phyloP scores from a whole-genome alignment of 805 yeast species.

The Pichia paraexigua region DNA sequence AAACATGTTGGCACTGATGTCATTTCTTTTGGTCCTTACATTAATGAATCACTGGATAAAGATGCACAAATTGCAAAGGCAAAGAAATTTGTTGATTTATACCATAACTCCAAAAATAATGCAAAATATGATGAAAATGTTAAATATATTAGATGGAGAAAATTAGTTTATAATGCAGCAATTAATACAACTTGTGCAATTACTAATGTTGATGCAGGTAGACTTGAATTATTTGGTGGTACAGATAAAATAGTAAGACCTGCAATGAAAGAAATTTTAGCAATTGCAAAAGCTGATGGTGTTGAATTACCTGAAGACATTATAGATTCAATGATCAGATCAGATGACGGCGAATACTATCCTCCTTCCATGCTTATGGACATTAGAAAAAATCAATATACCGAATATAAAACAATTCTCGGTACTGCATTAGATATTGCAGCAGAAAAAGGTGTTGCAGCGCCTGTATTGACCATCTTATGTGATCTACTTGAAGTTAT shows the following conservation, averaged over 20 bases:
- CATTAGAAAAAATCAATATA: slow-evolving; percentile 32
- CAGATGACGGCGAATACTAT: slow-evolving; percentile 34
- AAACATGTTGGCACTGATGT: slow-evolving; percentile 30
- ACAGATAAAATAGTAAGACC: slow-evolving; percentile 27
- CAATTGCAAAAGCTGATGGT: slow-evolving; percentile 42
- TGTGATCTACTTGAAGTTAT: slow-evolving; percentile 24
- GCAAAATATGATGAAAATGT: slow-evolving; percentile 29
- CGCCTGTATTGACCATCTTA: slow-evolving; percentile 25
- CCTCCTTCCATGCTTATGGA: slow-evolving; percentile 45
- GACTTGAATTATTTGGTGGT: slow-evolving; percentile 26
- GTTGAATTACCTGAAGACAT: slow-evolving; percentile 28
- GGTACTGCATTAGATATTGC: slow-evolving; percentile 34
- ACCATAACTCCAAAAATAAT: slow-evolving; percentile 26
- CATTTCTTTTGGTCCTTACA: slow-evolving; percentile 30
- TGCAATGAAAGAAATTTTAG: slow-evolving; percentile 37
- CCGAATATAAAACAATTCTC: slow-evolving; percentile 36
- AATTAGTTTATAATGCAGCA: slow-evolving; percentile 40
- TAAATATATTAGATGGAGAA: slow-evolving; percentile 37
- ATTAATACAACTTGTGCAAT: slow-evolving; percentile 38
- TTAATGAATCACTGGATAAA: slow-evolving; percentile 24
- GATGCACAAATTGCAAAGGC: slow-evolving; percentile 25
- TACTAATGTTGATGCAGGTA: slow-evolving; percentile 34
- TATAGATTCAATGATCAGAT: slow-evolving; percentile 32
- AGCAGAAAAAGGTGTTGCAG: slow-evolving; percentile 22
- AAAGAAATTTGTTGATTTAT: slow-evolving; percentile 27